Evolutionary conservation across 768 basidiomycete genomes (phyloP).

Genomic region (Pleurotus citrinopileatus): DNA sequence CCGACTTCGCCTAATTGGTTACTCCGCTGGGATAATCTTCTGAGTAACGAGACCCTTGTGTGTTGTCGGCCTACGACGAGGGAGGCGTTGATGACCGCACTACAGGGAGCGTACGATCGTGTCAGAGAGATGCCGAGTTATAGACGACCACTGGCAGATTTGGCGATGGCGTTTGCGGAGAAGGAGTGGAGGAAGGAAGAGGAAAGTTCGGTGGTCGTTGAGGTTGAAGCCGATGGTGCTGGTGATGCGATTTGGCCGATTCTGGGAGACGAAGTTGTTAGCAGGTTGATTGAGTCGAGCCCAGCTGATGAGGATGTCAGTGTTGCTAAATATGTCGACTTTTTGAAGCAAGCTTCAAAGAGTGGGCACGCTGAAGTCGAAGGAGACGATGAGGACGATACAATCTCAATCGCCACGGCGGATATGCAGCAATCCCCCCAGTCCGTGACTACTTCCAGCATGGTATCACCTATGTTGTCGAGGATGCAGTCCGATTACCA

Average conservation of each 20-base stretch:
- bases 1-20: slow-evolving; percentile 76
- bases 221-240: slow-evolving; percentile 27
- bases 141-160: slow-evolving; percentile 47
- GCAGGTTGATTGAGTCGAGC: slow-evolving; percentile 38
- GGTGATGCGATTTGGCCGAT: slow-evolving; percentile 53
- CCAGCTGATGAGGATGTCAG: slow-evolving; percentile 17
- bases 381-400: slow-evolving; percentile 43
- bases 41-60: slow-evolving; percentile 43
- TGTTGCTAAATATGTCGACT: slow-evolving; percentile 28
- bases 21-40: slow-evolving; percentile 57
- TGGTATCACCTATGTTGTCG: slow-evolving; percentile 52
- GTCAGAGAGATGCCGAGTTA: slow-evolving; percentile 70
- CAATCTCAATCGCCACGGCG: slow-evolving; percentile 33
- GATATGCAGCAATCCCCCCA: slow-evolving; percentile 39
- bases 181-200: slow-evolving; percentile 24
- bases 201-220: slow-evolving; percentile 22
- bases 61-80: slow-evolving; percentile 50
- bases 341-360: slow-evolving; percentile 38
- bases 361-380: slow-evolving; percentile 25
- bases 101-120: slow-evolving; percentile 59
- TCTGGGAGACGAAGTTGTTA: slow-evolving; percentile 66
- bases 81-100: slow-evolving; percentile 50
- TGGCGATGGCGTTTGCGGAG: slow-evolving; percentile 53
- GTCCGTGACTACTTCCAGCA: slow-evolving; percentile 27
- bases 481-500: slow-evolving; percentile 58